Evolutionary conservation across 345 rosid genomes (phyloP).

Genomic region (Murraya koenigii): DNA sequence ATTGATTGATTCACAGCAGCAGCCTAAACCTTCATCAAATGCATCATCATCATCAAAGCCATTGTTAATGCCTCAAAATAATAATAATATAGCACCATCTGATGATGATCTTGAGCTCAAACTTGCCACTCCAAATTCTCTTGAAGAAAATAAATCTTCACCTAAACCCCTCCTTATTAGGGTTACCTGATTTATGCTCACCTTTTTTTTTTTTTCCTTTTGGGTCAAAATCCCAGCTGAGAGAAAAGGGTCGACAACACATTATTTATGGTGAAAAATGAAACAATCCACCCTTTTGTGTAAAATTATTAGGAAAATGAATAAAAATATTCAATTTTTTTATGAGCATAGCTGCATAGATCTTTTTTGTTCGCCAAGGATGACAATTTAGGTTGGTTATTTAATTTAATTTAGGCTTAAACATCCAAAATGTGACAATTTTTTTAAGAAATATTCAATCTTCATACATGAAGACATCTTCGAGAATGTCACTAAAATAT

Average conservation of each 20-base stretch:
- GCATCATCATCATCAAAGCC: constrained; percentile 12
- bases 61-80: not conserved
- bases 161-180: constrained; percentile 30
- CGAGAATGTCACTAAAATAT: too few relatives aligned
- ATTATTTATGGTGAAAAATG: not conserved
- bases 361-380: not conserved
- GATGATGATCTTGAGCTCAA: constrained; percentile 44
- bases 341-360: too few relatives aligned
- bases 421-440: too few relatives aligned
- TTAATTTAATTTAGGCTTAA: too few relatives aligned
- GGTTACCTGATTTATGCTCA: constrained; percentile 26
- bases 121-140: constrained; percentile 40
- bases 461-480: not conserved
- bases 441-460: not conserved
- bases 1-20: constrained; percentile 5
- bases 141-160: constrained; percentile 29
- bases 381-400: not conserved
- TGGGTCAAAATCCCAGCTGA: too few relatives aligned
- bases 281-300: not conserved
- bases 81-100: not conserved
- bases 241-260: not conserved
- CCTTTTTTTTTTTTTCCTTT: too few relatives aligned
- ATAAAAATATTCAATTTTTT: not conserved
- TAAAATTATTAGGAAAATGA: not conserved
- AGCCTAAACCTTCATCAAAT: constrained; percentile 12